Conservation (phyloP, 148 eudicot species). For the Heliamphora exappendiculata region DNA sequence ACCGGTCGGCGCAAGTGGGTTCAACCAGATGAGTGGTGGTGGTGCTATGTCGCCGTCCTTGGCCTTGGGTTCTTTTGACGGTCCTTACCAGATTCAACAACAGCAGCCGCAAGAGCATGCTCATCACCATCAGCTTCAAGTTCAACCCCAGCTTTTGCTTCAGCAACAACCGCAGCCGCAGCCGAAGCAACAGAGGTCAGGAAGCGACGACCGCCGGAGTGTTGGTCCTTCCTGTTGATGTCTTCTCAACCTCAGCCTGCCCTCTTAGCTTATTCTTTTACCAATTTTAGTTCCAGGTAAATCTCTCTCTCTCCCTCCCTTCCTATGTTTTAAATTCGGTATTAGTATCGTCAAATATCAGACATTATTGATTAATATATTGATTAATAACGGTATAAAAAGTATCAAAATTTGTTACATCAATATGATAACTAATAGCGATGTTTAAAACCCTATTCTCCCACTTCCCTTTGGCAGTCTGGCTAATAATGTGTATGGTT, state of each 20-base stretch:
- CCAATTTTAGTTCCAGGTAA: slow-evolving; percentile 19
- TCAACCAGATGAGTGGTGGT: slow-evolving; percentile 22
- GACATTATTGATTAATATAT: no score
- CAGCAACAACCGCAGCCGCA: slow-evolving; percentile 28
- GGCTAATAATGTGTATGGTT: no score
- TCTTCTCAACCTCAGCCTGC: not conserved
- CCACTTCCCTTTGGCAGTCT: no score
- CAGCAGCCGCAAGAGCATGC: slow-evolving; percentile 19
- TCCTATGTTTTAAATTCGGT: not conserved
- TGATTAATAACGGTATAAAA: no score
- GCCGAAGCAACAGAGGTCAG: slow-evolving; percentile 26
- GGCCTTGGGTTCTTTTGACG: slow-evolving; percentile 38
- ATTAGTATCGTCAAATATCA: no score
- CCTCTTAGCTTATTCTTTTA: slow-evolving; percentile 15
- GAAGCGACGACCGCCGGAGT: slow-evolving; percentile 33
- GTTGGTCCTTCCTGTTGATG: slow-evolving; percentile 25
- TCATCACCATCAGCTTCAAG: slow-evolving; percentile 13
- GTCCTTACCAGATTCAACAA: slow-evolving; percentile 28
- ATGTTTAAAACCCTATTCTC: no score
- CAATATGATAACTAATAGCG: no score
- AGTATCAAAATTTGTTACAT: no score
- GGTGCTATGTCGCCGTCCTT: slow-evolving; percentile 29
- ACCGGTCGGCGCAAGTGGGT: slow-evolving; percentile 19
- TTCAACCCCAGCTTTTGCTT: not conserved
- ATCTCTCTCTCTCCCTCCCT: not conserved